Evolutionary conservation across 179 eudicot species (phyloP).

Genomic region (Vitellaria paradoxa): DNA sequence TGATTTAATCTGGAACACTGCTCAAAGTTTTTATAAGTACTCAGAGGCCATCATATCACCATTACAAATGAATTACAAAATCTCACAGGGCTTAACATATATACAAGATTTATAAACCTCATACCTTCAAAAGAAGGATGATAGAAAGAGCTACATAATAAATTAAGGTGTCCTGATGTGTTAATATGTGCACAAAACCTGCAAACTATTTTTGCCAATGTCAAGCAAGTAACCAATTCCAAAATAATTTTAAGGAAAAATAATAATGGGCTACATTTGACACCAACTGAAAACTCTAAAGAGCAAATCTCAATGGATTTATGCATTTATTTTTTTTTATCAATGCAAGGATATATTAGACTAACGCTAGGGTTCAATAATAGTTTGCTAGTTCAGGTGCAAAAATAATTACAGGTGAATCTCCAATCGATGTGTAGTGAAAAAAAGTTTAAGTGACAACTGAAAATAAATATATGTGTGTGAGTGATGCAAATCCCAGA

Average conservation of each 20-base stretch:
- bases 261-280: neutral
- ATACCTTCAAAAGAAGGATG: conserved; percentile 15
- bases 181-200: conserved; percentile 8
- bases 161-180: neutral
- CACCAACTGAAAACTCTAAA: neutral
- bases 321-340: neutral
- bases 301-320: neutral
- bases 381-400: neutral
- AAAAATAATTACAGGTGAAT: neutral
- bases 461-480: neutral
- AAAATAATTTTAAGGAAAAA: neutral
- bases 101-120: conserved; percentile 10
- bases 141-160: conserved; percentile 8
- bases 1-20: neutral
- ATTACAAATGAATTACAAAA: neutral
- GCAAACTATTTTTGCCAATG: conserved; percentile 17
- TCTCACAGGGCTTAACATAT: neutral
- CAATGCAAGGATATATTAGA: neutral
- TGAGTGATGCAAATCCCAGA: neutral
- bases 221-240: neutral
- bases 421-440: neutral
- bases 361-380: neutral
- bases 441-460: neutral
- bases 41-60: neutral
- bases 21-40: conserved; percentile 1